Evolutionary conservation across 2,329 filamentous ascomycete species (phyloP).

Genomic region (Phialemoniopsis sp.): DNA sequence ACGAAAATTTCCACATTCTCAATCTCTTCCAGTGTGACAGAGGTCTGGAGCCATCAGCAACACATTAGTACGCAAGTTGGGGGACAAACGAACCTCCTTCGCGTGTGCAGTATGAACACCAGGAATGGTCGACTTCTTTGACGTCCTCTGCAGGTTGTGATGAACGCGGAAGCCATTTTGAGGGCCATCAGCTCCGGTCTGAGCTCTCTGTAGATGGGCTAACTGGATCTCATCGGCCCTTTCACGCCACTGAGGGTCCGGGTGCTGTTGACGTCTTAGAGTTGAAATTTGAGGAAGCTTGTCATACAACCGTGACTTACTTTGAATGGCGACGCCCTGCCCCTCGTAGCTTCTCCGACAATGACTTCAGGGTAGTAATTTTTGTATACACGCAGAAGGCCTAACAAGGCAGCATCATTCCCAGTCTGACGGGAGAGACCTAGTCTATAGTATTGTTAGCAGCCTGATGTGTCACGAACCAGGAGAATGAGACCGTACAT

Average conservation of each 20-base stretch:
- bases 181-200: constrained; percentile 31
- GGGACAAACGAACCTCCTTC: constrained; percentile 46
- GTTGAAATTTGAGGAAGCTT: too few species aligned
- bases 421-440: constrained; percentile 56
- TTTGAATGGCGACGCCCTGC: constrained; percentile 59
- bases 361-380: constrained; percentile 90
- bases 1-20: constrained; percentile 68
- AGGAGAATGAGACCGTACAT: constrained; percentile 41
- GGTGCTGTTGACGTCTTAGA: constrained; percentile 43
- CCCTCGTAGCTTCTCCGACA: constrained; percentile 61
- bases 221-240: constrained; percentile 65
- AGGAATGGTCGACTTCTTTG: constrained; percentile 53
- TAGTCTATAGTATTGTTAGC: constrained; percentile 36
- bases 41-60: constrained; percentile 35
- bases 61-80: constrained; percentile 20
- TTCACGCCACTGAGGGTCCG: constrained; percentile 71
- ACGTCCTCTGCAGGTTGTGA: constrained; percentile 44
- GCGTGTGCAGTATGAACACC: constrained; percentile 71
- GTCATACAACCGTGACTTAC: constrained; percentile 21
- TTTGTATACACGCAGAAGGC: constrained; percentile 77
- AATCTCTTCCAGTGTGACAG: constrained; percentile 72
- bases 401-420: constrained; percentile 70
- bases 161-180: constrained; percentile 61
- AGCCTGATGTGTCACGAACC: neutral
- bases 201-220: constrained; percentile 43